A percentile compares a stretch with the other conserved stretches of the same genome.
phyloP scores from a whole-genome alignment of 2,329 filamentous ascomycete species.

The Periconia sp. region DNA sequence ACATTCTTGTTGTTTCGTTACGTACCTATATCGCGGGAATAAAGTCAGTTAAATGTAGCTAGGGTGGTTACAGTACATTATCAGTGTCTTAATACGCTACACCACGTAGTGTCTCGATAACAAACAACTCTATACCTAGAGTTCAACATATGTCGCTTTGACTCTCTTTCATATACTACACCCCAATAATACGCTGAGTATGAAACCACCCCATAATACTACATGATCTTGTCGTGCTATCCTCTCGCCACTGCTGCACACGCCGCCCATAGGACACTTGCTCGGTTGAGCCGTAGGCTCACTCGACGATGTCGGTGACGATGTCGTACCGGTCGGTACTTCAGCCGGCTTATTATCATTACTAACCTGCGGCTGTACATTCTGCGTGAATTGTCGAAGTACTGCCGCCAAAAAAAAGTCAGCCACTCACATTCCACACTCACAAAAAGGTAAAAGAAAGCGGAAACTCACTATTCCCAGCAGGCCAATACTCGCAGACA shows the following conservation, averaged over 20 bases:
- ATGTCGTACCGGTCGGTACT: not conserved
- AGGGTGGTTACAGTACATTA: too few relatives aligned
- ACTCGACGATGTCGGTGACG: not conserved
- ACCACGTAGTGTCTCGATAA: too few relatives aligned
- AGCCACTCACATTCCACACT: too few relatives aligned
- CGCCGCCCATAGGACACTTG: not conserved
- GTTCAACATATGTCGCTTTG: too few relatives aligned
- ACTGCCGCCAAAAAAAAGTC: not conserved
- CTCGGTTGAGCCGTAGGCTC: not conserved
- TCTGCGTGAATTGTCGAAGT: slow-evolving; percentile 19
- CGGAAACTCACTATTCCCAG: slow-evolving; percentile 33
- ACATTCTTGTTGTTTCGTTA: too few relatives aligned
- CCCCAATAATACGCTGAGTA: not conserved
- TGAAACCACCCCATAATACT: not conserved
- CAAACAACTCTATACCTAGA: too few relatives aligned
- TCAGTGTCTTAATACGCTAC: too few relatives aligned
- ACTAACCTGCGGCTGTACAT: slow-evolving; percentile 27
- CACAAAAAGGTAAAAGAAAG: not conserved
- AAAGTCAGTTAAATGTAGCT: too few relatives aligned
- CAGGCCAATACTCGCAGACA: slow-evolving; percentile 44
- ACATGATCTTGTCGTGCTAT: not conserved
- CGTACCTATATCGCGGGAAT: too few relatives aligned
- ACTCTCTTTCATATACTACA: not conserved
- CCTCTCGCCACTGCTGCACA: not conserved
- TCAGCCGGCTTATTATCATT: slow-evolving; percentile 8